Conservation (phyloP, 2,329 filamentous ascomycete genomes). For the Rutstroemia sp. region DNA sequence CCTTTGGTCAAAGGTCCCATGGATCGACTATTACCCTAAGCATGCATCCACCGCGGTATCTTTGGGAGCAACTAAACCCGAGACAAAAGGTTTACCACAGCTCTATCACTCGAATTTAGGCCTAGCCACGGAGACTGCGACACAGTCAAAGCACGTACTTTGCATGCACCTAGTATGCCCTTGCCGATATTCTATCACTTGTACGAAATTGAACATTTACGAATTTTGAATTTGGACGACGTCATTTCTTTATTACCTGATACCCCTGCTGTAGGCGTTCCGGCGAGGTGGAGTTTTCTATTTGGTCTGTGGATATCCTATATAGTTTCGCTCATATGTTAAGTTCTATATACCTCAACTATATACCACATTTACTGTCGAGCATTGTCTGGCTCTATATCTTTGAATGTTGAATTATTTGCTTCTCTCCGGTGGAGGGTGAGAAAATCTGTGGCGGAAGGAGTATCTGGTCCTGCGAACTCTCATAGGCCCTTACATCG, state of each 20-base stretch:
- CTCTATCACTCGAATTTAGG: too few species aligned
- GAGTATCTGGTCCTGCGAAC: too few species aligned
- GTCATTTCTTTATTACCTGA: slow-evolving; percentile 2
- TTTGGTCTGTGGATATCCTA: background rate
- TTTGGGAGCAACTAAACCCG: background rate
- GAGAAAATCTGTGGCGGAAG: too few species aligned
- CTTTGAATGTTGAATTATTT: too few species aligned
- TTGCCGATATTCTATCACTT: background rate
- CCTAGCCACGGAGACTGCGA: too few species aligned
- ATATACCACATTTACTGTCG: background rate
- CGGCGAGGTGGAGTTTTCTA: background rate
- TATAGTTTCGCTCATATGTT: background rate
- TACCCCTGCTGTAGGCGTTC: slow-evolving; percentile 9
- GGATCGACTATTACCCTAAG: background rate
- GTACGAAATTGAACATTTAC: background rate
- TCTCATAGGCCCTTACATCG: too few species aligned
- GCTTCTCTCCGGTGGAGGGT: background rate
- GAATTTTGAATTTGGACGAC: background rate
- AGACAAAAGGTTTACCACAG: too few species aligned
- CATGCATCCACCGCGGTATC: background rate
- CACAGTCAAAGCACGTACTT: background rate
- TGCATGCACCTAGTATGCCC: background rate
- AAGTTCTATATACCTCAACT: background rate
- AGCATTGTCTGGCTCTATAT: background rate
- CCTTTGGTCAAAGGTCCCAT: too few species aligned